These are phyloP conservation scores for Prunus kanzakura DNA, from an alignment of 306 rosid genomes.

Conservation along the genomic window DNA sequence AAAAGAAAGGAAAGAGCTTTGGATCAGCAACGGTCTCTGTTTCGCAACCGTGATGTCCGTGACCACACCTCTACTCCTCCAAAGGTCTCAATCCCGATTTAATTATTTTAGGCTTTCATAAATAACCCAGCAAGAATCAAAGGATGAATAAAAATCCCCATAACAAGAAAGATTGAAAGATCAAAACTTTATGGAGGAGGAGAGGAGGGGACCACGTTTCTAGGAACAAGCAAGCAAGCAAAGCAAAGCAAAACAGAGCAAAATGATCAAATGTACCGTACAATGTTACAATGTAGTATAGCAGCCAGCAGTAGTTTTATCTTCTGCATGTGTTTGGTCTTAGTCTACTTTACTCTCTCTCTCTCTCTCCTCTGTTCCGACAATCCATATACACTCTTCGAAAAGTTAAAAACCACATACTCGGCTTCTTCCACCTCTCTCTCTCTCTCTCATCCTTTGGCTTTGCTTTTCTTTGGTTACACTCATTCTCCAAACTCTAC, in stretches of 20 bases:
- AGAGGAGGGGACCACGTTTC: neutral
- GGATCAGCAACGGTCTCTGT: slow-evolving; percentile 21
- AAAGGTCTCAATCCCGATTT: neutral
- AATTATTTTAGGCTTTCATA: neutral
- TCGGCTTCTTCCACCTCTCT: slow-evolving; percentile 5
- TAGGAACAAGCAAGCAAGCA: neutral
- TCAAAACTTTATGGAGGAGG: neutral
- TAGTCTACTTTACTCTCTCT: neutral
- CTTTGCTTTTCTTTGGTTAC: slow-evolving; percentile 51
- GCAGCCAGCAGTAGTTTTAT: neutral
- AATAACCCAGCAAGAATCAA: neutral
- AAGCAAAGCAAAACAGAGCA: neutral
- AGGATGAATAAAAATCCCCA: neutral
- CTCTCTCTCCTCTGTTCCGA: neutral
- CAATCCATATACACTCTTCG: slow-evolving; percentile 12
- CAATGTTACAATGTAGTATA: neutral
- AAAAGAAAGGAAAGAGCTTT: neutral
- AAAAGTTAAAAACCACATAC: slow-evolving; percentile 19
- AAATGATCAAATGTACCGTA: neutral
- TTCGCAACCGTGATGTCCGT: slow-evolving; percentile 23
- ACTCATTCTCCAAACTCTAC: slow-evolving; percentile 51
- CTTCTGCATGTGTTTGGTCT: slow-evolving; percentile 14
- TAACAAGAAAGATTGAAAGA: neutral
- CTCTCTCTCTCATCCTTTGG: slow-evolving; percentile 5
- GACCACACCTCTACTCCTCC: slow-evolving; percentile 7